Conservation (phyloP, 495 filamentous ascomycete genomes). For the Hypoxylon rickii region DNA sequence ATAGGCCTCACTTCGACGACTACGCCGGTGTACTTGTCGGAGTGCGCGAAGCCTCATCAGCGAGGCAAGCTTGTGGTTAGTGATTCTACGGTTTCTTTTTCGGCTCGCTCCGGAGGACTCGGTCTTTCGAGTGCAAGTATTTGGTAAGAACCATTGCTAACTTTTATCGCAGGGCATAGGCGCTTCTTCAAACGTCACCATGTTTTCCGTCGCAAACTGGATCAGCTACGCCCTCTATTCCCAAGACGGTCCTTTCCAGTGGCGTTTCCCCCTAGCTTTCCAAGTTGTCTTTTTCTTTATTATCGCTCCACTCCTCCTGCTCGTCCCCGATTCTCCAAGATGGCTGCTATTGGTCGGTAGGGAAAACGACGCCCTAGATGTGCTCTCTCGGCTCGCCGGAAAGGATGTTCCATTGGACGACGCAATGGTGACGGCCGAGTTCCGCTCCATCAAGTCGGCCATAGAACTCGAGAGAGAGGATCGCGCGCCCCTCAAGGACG, state of each 20-base stretch:
- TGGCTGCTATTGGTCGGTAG: constrained; percentile 36
- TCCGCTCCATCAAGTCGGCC: constrained; percentile 35
- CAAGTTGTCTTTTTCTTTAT: constrained; percentile 52
- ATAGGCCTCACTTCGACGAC: constrained; percentile 64
- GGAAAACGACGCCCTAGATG: constrained; percentile 38
- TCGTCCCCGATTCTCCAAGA: constrained; percentile 44
- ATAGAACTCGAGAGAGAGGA: constrained; percentile 40
- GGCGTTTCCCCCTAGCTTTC: constrained; percentile 57
- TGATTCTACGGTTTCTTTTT: no score
- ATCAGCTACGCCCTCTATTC: constrained; percentile 47
- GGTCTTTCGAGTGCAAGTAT: no score
- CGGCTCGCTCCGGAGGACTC: no score
- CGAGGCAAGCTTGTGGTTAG: constrained; percentile 52
- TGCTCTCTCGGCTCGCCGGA: constrained; percentile 43
- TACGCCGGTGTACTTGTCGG: constrained; percentile 63
- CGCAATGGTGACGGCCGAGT: constrained; percentile 29
- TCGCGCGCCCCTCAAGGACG: constrained; percentile 27
- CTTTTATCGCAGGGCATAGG: no score
- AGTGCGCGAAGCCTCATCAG: constrained; percentile 55
- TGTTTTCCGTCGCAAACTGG: constrained; percentile 43
- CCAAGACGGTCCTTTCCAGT: constrained; percentile 44
- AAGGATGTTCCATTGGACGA: constrained; percentile 18
- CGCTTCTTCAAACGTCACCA: constrained; percentile 28
- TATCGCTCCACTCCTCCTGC: constrained; percentile 42
- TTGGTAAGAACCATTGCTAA: no score